These are phyloP conservation scores for Fusarium pseudocircinatum DNA, from an alignment of 2,329 filamentous ascomycete genomes.

Conservation along the genomic window DNA sequence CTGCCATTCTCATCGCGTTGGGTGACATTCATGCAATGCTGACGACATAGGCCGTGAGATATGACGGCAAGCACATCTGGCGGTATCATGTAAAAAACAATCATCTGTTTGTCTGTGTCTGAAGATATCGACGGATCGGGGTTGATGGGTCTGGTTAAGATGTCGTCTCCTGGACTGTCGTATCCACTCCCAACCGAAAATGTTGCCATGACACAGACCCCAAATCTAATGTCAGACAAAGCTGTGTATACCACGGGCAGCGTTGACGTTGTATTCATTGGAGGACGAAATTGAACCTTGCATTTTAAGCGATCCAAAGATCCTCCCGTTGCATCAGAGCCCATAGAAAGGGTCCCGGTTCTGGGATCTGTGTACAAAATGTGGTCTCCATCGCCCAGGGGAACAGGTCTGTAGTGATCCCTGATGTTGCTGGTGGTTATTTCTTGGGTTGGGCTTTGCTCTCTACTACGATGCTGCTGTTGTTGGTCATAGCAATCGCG, in stretches of 20 bases:
- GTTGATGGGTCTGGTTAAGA: background rate
- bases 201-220: conserved; percentile 66
- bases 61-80: conserved; percentile 61
- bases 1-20: conserved; percentile 7
- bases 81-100: conserved; percentile 71
- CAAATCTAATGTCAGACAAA: conserved; percentile 65
- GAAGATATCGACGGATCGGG: conserved; percentile 3
- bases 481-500: conserved; percentile 26
- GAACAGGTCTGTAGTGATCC: conserved; percentile 71
- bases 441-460: conserved; percentile 31
- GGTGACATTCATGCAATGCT: background rate
- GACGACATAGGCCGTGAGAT: conserved; percentile 22
- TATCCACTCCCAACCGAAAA: conserved; percentile 52
- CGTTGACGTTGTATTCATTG: conserved; percentile 42
- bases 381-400: conserved; percentile 72
- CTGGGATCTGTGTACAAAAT: conserved; percentile 71
- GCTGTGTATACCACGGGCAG: conserved; percentile 64
- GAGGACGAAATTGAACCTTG: conserved; percentile 64
- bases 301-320: conserved; percentile 60
- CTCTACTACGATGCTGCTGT: conserved; percentile 11
- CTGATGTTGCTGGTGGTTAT: conserved; percentile 56
- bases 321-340: conserved; percentile 68
- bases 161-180: conserved; percentile 1
- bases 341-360: conserved; percentile 66
- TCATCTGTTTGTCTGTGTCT: conserved; percentile 46